Evolutionary conservation across 306 rosid species (phyloP).

Genomic region (Cicer arietinum): DNA sequence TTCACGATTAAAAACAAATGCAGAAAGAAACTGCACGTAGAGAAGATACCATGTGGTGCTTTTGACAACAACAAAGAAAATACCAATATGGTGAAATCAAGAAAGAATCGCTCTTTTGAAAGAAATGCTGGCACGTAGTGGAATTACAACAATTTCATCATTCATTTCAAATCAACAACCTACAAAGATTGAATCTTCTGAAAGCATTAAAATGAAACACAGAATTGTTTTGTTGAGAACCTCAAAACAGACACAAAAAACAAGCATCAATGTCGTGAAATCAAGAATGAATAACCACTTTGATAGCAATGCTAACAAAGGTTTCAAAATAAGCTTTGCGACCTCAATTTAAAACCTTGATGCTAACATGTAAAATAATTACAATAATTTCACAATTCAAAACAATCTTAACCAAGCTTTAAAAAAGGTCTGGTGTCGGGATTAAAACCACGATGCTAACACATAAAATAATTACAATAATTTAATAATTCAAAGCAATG

Average conservation of each 20-base stretch:
- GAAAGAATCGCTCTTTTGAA: background rate
- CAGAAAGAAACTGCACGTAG: slow-evolving; percentile 24
- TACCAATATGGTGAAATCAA: slow-evolving; percentile 4
- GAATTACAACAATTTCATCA: slow-evolving; percentile 8
- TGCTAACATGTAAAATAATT: background rate
- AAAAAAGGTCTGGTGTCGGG: too few relatives aligned
- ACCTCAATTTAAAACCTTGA: background rate
- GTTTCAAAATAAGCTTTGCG: background rate
- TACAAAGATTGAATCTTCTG: background rate
- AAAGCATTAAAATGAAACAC: background rate
- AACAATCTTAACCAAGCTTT: background rate
- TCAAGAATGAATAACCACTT: background rate
- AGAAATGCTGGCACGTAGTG: slow-evolving; percentile 10
- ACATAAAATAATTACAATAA: background rate
- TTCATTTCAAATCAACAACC: slow-evolving; percentile 21
- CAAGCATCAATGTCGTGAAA: background rate
- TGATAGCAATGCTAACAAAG: background rate
- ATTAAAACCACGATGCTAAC: background rate
- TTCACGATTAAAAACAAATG: background rate
- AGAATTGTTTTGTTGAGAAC: background rate
- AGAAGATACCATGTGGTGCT: background rate
- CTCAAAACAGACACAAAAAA: background rate
- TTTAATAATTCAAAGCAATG: background rate
- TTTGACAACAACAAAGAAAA: slow-evolving; percentile 12
- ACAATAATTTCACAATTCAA: background rate